Evolutionary conservation across 352 stramenopile species (phyloP).

Genomic region (Phytophthora colocasiae): DNA sequence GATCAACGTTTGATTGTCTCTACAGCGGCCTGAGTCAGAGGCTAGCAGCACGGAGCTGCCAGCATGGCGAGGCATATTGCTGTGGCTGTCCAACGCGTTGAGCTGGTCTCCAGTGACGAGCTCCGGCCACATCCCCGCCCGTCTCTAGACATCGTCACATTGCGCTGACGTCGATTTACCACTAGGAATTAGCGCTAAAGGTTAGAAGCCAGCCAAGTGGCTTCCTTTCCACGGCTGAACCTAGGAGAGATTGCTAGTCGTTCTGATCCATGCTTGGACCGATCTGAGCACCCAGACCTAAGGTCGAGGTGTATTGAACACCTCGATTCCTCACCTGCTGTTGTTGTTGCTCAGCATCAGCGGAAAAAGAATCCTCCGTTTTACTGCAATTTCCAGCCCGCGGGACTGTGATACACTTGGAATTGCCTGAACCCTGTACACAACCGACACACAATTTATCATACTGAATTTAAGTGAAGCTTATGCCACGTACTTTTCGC

Average conservation of each 20-base stretch:
- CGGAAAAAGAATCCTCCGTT: conserved; percentile 16
- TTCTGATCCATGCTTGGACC: neutral
- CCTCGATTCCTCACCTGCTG: too few relatives aligned
- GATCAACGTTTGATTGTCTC: neutral
- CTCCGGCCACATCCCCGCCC: conserved; percentile 16
- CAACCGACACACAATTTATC: neutral
- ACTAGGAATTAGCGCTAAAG: conserved; percentile 28
- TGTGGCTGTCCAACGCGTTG: conserved; percentile 11
- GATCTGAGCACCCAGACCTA: neutral
- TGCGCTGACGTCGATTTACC: conserved; percentile 6
- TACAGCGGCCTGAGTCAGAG: neutral
- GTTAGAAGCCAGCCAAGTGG: conserved; percentile 16
- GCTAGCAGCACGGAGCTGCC: neutral
- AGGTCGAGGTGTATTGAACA: too few relatives aligned
- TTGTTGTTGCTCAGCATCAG: too few relatives aligned
- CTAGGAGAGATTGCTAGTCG: conserved; percentile 1
- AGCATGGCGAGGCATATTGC: neutral
- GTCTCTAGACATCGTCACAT: conserved; percentile 20
- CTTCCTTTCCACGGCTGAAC: conserved; percentile 21
- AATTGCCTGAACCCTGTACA: conserved; percentile 10
- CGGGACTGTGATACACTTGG: conserved; percentile 6
- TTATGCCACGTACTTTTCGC: conserved; percentile 36
- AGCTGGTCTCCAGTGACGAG: conserved; percentile 20
- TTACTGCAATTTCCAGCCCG: conserved; percentile 8
- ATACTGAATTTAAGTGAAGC: conserved; percentile 14